phyloP scores from a whole-genome alignment of 2,329 filamentous ascomycete species.

The Epichloe typhina region DNA sequence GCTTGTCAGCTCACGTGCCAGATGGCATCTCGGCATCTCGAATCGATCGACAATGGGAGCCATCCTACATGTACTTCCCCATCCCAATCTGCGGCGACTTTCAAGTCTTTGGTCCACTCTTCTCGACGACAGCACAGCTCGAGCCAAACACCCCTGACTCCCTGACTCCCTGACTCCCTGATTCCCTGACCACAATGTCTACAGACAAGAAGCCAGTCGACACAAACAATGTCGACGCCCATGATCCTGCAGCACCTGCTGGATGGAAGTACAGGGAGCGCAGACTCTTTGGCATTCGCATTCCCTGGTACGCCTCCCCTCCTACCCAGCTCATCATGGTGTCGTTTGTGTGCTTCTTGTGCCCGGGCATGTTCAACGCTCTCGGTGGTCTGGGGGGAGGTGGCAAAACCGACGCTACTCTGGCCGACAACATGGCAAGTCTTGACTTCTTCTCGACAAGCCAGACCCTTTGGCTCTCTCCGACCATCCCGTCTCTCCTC shows the following conservation, averaged over 20 bases:
- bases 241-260: constrained; percentile 21
- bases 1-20: too few species aligned
- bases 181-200: neutral
- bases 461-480: too few species aligned
- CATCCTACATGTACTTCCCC: too few species aligned
- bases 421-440: constrained; percentile 24
- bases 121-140: too few species aligned
- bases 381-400: constrained; percentile 47
- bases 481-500: neutral
- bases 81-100: too few species aligned
- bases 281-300: constrained; percentile 35
- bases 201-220: constrained; percentile 1
- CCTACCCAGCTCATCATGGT: constrained; percentile 59
- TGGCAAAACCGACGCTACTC: constrained; percentile 32
- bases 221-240: neutral
- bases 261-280: constrained; percentile 46
- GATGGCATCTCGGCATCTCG: too few species aligned
- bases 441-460: too few species aligned
- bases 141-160: too few species aligned
- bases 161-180: too few species aligned
- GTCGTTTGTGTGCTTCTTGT: constrained; percentile 41
- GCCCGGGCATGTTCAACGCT: constrained; percentile 61
- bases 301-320: constrained; percentile 63
- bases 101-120: too few species aligned
- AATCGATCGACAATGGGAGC: too few species aligned